Percentiles rank a stretch among this genome's conserved stretches.
phyloP scores from a whole-genome alignment of 257 asterid genomes.

The Ajuga chamaepitys region DNA sequence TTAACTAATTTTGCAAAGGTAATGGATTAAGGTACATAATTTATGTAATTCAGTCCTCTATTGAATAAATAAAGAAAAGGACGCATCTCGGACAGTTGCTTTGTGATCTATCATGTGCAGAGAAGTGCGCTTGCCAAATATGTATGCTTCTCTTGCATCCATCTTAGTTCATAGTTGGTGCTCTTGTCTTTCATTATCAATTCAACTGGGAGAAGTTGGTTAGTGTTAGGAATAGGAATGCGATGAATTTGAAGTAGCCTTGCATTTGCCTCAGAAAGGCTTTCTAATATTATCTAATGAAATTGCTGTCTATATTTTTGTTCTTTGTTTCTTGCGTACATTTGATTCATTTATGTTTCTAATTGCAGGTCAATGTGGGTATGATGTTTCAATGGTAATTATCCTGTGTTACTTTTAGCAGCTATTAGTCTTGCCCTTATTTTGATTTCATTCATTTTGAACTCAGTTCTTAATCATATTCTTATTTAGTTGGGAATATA shows the following conservation, averaged over 20 bases:
- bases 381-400: slow-evolving; percentile 56
- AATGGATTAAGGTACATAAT: neutral
- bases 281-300: slow-evolving; percentile 5
- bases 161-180: neutral
- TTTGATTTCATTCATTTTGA: neutral
- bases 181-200: neutral
- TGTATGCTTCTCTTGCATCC: neutral
- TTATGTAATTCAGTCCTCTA: neutral
- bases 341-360: slow-evolving; percentile 23
- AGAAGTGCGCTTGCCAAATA: neutral
- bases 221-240: neutral
- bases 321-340: slow-evolving; percentile 6
- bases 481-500: neutral
- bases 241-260: neutral
- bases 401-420: neutral
- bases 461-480: neutral
- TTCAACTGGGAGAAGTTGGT: neutral
- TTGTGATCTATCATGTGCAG: neutral
- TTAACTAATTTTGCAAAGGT: neutral
- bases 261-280: neutral
- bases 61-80: neutral
- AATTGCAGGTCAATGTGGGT: slow-evolving; percentile 85
- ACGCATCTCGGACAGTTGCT: neutral
- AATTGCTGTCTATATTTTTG: neutral
- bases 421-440: no score